phyloP scores from a whole-genome alignment of 257 asterid genomes.

The Nicotiana obtusifolia region DNA sequence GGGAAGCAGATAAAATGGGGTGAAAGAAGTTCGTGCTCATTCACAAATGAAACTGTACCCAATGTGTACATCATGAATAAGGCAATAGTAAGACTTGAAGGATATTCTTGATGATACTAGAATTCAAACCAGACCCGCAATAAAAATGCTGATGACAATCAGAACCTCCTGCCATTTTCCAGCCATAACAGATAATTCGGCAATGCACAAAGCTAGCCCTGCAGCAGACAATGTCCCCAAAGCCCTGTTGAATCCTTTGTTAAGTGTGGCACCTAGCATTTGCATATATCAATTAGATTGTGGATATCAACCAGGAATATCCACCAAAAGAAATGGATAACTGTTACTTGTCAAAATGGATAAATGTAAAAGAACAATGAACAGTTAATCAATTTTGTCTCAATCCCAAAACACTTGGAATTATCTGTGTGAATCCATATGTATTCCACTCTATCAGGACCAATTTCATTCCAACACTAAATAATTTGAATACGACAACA shows the following conservation, averaged over 20 bases:
- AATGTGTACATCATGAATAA: neutral
- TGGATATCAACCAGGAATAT: neutral
- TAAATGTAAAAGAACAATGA: neutral
- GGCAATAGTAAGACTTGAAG: neutral
- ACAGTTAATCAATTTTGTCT: neutral
- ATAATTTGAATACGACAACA: neutral
- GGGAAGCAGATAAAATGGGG: too few relatives aligned
- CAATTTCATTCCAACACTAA: neutral
- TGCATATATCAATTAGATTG: neutral
- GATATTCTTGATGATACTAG: neutral
- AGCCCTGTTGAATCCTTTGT: slow-evolving; percentile 46
- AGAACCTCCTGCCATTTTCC: slow-evolving; percentile 57
- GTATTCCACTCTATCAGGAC: neutral
- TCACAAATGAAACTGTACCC: neutral
- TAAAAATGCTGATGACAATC: slow-evolving; percentile 62
- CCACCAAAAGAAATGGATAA: slow-evolving; percentile 23
- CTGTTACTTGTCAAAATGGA: slow-evolving; percentile 7
- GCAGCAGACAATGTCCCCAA: slow-evolving; percentile 49
- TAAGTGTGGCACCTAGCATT: slow-evolving; percentile 40
- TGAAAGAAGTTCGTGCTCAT: too few relatives aligned
- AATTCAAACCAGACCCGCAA: slow-evolving; percentile 46
- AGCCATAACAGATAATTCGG: slow-evolving; percentile 38
- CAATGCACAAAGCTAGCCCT: slow-evolving; percentile 38
- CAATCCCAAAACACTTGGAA: neutral
- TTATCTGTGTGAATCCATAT: neutral